These are phyloP conservation scores for Candida oleophila DNA, from an alignment of 805 yeast species.

Conservation along the genomic window DNA sequence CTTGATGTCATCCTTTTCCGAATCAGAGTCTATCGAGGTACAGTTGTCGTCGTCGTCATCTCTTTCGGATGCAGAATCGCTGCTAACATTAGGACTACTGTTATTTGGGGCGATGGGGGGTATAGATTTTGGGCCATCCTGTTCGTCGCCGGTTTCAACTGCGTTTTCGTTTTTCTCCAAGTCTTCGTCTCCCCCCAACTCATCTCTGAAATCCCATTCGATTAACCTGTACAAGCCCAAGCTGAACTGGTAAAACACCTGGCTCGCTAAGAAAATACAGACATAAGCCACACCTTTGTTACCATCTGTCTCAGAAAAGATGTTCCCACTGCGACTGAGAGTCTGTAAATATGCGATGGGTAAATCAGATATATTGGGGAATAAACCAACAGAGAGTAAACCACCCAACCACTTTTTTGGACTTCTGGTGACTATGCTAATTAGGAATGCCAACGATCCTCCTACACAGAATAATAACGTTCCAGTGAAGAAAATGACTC, in stretches of 20 bases:
- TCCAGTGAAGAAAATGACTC: slow-evolving; percentile 54
- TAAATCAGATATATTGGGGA: slow-evolving; percentile 78
- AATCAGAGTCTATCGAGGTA: slow-evolving; percentile 1
- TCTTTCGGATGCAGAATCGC: neutral
- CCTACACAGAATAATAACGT: slow-evolving; percentile 53
- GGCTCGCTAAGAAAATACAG: slow-evolving; percentile 71
- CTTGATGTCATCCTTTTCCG: neutral
- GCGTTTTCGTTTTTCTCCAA: neutral
- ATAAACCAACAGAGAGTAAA: slow-evolving; percentile 63
- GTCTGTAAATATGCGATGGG: slow-evolving; percentile 85
- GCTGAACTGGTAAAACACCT: slow-evolving; percentile 68
- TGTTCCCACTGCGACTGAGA: slow-evolving; percentile 56
- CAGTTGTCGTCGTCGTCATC: neutral
- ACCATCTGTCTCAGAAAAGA: slow-evolving; percentile 59
- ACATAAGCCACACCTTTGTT: slow-evolving; percentile 81
- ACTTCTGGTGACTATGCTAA: slow-evolving; percentile 49
- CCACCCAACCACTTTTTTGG: slow-evolving; percentile 83
- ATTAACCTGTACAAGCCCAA: slow-evolving; percentile 71
- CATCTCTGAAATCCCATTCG: slow-evolving; percentile 63
- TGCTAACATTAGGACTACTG: neutral
- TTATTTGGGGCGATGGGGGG: neutral
- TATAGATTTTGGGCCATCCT: neutral
- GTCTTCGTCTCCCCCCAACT: slow-evolving; percentile 18
- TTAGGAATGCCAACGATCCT: slow-evolving; percentile 42
- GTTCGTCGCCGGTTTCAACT: slow-evolving; percentile 1